Percentiles rank a stretch among this genome's conserved stretches.
Conservation (phyloP, 768 basidiomycete species). For the Lyophyllum atratum region DNA sequence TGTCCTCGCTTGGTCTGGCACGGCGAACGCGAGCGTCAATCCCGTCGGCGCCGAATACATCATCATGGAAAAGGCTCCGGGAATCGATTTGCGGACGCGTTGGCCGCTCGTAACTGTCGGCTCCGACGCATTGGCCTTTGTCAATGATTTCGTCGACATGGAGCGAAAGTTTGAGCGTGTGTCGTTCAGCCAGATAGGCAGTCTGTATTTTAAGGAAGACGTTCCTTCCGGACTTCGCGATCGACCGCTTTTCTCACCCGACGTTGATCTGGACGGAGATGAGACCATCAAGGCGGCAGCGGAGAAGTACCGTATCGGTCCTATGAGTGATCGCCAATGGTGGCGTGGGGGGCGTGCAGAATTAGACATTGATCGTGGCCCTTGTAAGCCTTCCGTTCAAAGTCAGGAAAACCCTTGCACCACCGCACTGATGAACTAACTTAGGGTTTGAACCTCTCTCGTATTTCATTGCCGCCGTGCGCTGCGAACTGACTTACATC, state of each 20-base stretch:
- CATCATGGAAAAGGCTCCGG: conserved; percentile 32
- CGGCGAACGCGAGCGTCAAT: conserved; percentile 14
- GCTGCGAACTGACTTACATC: not conserved
- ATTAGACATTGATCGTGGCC: conserved; percentile 30
- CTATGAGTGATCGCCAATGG: conserved; percentile 26
- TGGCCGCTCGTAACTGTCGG: conserved; percentile 14
- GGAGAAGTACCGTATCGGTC: conserved; percentile 30
- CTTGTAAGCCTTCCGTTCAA: conserved; percentile 28
- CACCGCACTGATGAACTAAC: conserved; percentile 7
- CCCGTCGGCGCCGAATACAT: conserved; percentile 34
- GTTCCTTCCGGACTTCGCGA: conserved; percentile 14
- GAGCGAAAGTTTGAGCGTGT: conserved; percentile 19
- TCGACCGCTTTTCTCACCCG: conserved; percentile 9
- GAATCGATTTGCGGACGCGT: conserved; percentile 18
- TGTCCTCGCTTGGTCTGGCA: conserved; percentile 30
- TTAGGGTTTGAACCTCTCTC: conserved; percentile 4
- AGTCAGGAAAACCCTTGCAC: conserved; percentile 2
- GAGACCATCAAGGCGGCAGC: conserved; percentile 12
- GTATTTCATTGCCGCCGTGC: not conserved
- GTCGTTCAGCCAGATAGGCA: conserved; percentile 33
- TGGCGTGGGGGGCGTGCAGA: conserved; percentile 24
- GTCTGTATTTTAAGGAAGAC: conserved; percentile 36
- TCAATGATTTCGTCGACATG: conserved; percentile 21
- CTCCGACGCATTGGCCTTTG: conserved; percentile 7
- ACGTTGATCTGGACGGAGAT: not conserved